phyloP scores from a whole-genome alignment of 176 grass and related monocot species.

The Raddia guianensis region DNA sequence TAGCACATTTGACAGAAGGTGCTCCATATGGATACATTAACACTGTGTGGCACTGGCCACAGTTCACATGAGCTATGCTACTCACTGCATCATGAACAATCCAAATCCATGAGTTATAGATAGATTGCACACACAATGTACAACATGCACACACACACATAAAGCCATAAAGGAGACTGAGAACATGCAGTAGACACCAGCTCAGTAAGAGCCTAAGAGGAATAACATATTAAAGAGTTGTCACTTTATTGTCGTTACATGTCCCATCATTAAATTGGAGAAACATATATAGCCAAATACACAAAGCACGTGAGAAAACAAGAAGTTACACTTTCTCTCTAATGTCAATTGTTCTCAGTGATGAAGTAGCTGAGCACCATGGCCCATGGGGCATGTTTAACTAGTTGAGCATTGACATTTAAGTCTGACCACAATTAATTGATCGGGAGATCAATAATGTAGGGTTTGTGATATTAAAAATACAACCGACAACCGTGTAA shows the following conservation, averaged over 20 bases:
- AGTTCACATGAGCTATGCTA: constrained; percentile 75
- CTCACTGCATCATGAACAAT: constrained; percentile 64
- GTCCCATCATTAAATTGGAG: constrained; percentile 15
- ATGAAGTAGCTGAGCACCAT: neutral
- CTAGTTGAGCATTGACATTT: neutral
- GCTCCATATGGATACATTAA: constrained; percentile 89
- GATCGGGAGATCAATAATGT: neutral
- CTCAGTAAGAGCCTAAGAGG: neutral
- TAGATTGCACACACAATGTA: constrained; percentile 14
- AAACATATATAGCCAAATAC: neutral
- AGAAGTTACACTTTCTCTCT: neutral
- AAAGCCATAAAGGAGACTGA: constrained; percentile 1
- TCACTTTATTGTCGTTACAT: constrained; percentile 16
- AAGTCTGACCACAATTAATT: constrained; percentile 7
- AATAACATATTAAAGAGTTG: neutral
- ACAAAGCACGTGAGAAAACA: constrained; percentile 1
- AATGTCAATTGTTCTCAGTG: neutral
- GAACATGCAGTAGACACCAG: neutral
- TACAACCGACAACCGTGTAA: neutral
- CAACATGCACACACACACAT: constrained; percentile 12
- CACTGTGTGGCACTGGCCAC: constrained; percentile 68
- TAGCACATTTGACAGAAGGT: constrained; percentile 81
- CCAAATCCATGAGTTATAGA: neutral
- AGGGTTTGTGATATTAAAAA: neutral
- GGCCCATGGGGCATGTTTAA: neutral